These are phyloP conservation scores for Elsinoe ampelina DNA, from an alignment of 2,329 filamentous ascomycete species.

Conservation along the genomic window DNA sequence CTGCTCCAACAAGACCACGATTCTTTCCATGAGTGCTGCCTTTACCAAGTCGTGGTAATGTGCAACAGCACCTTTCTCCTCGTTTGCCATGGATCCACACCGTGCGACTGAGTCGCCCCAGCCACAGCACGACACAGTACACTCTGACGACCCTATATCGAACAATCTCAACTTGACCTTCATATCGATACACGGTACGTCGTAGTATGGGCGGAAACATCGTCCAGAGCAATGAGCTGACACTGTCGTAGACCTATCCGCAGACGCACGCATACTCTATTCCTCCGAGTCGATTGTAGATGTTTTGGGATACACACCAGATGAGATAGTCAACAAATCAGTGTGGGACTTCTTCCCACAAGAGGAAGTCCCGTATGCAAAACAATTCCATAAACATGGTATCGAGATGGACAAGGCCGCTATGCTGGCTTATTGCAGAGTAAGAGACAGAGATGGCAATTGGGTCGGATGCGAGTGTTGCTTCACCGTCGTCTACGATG, in stretches of 20 bases:
- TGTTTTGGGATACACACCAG: constrained; percentile 69
- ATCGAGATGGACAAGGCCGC: constrained; percentile 75
- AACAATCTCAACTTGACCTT: constrained; percentile 47
- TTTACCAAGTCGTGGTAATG: constrained; percentile 6
- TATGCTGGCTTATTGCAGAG: constrained; percentile 68
- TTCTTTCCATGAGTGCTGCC: constrained; percentile 3
- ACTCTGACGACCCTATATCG: constrained; percentile 5
- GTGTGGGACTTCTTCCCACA: constrained; percentile 83
- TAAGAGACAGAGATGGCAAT: constrained; percentile 57
- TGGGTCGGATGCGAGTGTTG: constrained; percentile 81
- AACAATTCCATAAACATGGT: constrained; percentile 61
- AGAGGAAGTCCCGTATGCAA: constrained; percentile 67
- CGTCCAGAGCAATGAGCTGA: background rate
- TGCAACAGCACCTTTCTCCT: constrained; percentile 6
- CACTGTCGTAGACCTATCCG: constrained; percentile 52
- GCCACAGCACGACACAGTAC: background rate
- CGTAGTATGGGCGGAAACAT: background rate
- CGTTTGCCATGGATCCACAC: constrained; percentile 1
- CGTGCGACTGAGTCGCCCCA: constrained; percentile 3
- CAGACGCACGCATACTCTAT: constrained; percentile 71
- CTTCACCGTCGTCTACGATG: constrained; percentile 82
- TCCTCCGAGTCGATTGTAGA: constrained; percentile 75
- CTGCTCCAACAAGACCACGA: background rate
- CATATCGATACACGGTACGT: constrained; percentile 80
- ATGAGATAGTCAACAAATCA: constrained; percentile 65